phyloP scores from a whole-genome alignment of 768 basidiomycete species.

The Boletus reticuloceps region DNA sequence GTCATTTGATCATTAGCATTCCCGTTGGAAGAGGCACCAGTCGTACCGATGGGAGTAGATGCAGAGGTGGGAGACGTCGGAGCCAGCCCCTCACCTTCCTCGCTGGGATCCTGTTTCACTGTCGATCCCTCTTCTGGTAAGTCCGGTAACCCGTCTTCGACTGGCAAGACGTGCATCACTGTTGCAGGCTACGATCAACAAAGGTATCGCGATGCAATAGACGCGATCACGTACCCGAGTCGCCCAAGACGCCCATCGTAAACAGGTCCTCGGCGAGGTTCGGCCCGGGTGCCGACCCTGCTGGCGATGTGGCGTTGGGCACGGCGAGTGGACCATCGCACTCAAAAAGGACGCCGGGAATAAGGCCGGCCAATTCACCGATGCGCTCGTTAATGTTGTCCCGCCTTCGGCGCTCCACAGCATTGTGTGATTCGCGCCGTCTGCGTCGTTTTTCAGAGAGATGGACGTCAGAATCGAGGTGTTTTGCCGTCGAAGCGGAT shows the following conservation, averaged over 20 bases:
- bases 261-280: constrained; percentile 20
- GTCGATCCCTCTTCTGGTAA: constrained; percentile 26
- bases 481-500: constrained; percentile 7
- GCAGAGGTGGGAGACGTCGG: constrained; percentile 22
- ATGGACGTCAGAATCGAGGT: constrained; percentile 34
- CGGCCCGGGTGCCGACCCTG: constrained; percentile 13
- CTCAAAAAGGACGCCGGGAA: constrained; percentile 84
- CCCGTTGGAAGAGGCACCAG: background rate
- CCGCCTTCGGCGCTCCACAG: constrained; percentile 80
- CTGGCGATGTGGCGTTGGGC: constrained; percentile 13
- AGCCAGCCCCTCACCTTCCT: constrained; percentile 25
- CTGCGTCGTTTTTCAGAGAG: constrained; percentile 78
- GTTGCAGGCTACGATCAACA: background rate
- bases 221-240: constrained; percentile 16
- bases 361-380: constrained; percentile 80
- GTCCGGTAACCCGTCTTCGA: constrained; percentile 28
- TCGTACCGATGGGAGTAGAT: constrained; percentile 7
- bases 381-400: constrained; percentile 98
- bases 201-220: background rate
- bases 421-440: constrained; percentile 86
- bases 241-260: constrained; percentile 16
- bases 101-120: constrained; percentile 30
- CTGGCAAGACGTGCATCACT: constrained; percentile 26
- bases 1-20: constrained; percentile 35
- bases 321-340: constrained; percentile 34